A percentile compares a stretch with the other conserved stretches of the same genome.
Evolutionary conservation across 257 asterid genomes (phyloP).

Genomic region (Coffea canephora): DNA sequence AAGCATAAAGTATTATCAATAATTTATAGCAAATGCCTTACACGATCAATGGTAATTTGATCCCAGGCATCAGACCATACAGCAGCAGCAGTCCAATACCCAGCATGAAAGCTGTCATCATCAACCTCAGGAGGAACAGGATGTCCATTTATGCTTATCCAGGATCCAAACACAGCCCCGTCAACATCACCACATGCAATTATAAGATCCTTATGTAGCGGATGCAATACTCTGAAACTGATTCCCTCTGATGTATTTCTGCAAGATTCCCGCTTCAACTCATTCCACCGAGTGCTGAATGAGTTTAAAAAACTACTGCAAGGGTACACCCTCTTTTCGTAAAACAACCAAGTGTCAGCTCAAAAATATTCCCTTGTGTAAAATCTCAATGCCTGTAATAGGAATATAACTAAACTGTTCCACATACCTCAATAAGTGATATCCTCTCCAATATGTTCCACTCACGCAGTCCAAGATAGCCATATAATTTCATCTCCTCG

Average conservation of each 20-base stretch:
- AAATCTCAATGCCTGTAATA: conserved; percentile 25
- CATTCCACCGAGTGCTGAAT: conserved; percentile 49
- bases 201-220: conserved; percentile 41
- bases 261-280: conserved; percentile 41
- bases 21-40: conserved; percentile 38
- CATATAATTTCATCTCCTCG: conserved; percentile 68
- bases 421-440: conserved; percentile 82
- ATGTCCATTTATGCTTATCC: conserved; percentile 61
- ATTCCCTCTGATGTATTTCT: conserved; percentile 43
- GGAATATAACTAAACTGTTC: conserved; percentile 22
- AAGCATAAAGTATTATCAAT: conserved; percentile 2
- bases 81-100: conserved; percentile 94
- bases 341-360: conserved; percentile 50
- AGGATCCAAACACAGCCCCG: conserved; percentile 90
- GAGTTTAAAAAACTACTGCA: conserved; percentile 81
- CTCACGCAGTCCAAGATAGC: conserved; percentile 75
- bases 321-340: conserved; percentile 87
- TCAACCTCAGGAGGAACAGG: conserved; percentile 59
- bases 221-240: conserved; percentile 52
- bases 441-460: conserved; percentile 70
- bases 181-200: conserved; percentile 87
- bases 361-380: conserved; percentile 26
- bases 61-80: conserved; percentile 98
- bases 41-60: conserved; percentile 84
- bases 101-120: conserved; percentile 67